A percentile compares a stretch with the other conserved stretches of the same genome.
Evolutionary conservation across 768 basidiomycete species (phyloP).

Genomic region (Stropharia rugosoannulata): DNA sequence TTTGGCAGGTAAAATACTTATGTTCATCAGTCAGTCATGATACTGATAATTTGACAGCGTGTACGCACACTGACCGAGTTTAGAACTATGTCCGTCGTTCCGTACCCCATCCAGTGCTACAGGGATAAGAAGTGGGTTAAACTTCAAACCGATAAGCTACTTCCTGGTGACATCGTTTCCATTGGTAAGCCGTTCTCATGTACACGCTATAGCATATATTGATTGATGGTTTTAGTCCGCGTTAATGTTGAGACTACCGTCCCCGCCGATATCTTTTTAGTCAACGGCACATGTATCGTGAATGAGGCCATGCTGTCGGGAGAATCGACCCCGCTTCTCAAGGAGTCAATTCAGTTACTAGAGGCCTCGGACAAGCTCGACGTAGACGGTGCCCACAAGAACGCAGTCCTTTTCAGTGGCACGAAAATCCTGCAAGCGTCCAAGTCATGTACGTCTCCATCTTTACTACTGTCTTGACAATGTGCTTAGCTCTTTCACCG

Average conservation of each 20-base stretch:
- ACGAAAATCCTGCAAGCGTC: slow-evolving; percentile 95
- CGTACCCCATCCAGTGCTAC: slow-evolving; percentile 82
- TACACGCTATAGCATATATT: not conserved
- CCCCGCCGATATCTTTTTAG: slow-evolving; percentile 91
- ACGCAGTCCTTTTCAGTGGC: slow-evolving; percentile 88
- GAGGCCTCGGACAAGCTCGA: slow-evolving; percentile 76
- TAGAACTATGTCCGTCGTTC: slow-evolving; percentile 92
- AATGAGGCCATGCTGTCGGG: slow-evolving; percentile 99
- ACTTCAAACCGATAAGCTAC: slow-evolving; percentile 80
- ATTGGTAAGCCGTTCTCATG: slow-evolving; percentile 43
- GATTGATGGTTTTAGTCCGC: slow-evolving; percentile 42
- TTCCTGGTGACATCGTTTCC: slow-evolving; percentile 91
- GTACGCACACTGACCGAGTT: slow-evolving; percentile 92
- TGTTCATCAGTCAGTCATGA: not conserved
- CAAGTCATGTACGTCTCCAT: slow-evolving; percentile 37
- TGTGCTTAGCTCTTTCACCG: not conserved
- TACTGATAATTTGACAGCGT: slow-evolving; percentile 51
- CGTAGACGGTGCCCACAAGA: slow-evolving; percentile 85
- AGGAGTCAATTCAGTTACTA: slow-evolving; percentile 89
- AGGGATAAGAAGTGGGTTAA: slow-evolving; percentile 80
- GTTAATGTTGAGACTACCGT: slow-evolving; percentile 80
- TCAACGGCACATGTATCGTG: slow-evolving; percentile 92
- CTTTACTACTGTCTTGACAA: not conserved
- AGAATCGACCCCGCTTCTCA: slow-evolving; percentile 94
- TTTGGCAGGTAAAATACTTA: slow-evolving; percentile 79